Evolutionary conservation across 2,329 filamentous ascomycete species (phyloP).

Genomic region (Ascochyta pisi): DNA sequence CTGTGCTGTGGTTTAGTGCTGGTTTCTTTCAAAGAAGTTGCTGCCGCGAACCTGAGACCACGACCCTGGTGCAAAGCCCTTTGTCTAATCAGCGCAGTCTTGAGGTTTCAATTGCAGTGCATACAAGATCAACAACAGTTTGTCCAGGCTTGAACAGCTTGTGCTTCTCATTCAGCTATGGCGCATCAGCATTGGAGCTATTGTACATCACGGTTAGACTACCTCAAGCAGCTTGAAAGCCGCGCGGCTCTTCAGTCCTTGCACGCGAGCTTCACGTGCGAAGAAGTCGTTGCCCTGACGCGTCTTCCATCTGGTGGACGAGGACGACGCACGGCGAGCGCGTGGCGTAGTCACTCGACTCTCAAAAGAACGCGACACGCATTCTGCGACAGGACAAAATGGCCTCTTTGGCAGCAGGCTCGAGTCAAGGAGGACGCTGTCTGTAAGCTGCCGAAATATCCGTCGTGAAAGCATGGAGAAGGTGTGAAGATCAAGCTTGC

Average conservation of each 20-base stretch:
- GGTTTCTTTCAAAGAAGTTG: not conserved
- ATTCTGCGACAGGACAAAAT: constrained; percentile 26
- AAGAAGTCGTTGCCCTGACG: constrained; percentile 78
- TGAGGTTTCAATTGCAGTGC: not conserved
- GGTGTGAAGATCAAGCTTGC: constrained; percentile 12
- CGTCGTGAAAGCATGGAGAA: constrained; percentile 47
- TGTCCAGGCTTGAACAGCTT: constrained; percentile 79
- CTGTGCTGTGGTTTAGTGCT: constrained; percentile 52
- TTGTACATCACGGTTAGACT: constrained; percentile 2
- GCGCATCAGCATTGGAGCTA: constrained; percentile 22
- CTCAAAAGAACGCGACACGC: constrained; percentile 16
- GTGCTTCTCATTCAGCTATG: constrained; percentile 81
- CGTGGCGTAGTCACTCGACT: constrained; percentile 6
- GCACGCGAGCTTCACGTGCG: constrained; percentile 75
- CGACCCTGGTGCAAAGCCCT: constrained; percentile 76
- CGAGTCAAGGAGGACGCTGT: constrained; percentile 39
- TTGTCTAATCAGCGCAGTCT: constrained; percentile 23
- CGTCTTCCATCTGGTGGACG: constrained; percentile 78
- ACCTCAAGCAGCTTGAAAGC: constrained; percentile 94
- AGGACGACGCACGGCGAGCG: constrained; percentile 42
- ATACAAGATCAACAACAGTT: constrained; percentile 87
- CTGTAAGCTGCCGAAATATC: constrained; percentile 45
- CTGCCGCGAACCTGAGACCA: constrained; percentile 62
- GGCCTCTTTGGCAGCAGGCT: constrained; percentile 1
- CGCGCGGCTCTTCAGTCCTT: constrained; percentile 85